Conservation (phyloP, 2,329 filamentous ascomycete genomes). For the Aureobasidium uvarum region DNA sequence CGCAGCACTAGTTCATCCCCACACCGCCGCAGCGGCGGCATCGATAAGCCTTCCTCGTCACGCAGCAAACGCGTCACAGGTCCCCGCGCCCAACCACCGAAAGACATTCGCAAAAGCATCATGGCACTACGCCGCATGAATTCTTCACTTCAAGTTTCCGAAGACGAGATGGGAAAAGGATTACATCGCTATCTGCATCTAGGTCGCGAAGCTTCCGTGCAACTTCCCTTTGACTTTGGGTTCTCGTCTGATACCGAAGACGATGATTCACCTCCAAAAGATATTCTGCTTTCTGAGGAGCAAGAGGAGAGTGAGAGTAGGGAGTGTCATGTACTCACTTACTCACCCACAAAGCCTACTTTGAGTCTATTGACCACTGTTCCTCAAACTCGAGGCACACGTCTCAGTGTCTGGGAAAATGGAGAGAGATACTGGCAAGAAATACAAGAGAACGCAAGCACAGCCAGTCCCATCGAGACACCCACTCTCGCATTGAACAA, state of each 20-base stretch:
- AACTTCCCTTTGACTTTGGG: constrained; percentile 35
- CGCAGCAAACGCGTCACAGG: constrained; percentile 27
- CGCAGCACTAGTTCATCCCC: not conserved
- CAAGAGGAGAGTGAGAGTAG: not conserved
- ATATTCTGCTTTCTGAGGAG: not conserved
- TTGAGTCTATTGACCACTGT: constrained; percentile 11
- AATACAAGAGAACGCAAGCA: not conserved
- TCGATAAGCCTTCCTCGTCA: not conserved
- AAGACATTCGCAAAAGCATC: constrained; percentile 42
- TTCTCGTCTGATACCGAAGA: constrained; percentile 1
- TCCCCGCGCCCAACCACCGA: constrained; percentile 40
- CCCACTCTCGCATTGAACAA: not conserved
- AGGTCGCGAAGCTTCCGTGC: constrained; percentile 41
- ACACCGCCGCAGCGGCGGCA: not conserved
- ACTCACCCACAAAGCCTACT: not conserved
- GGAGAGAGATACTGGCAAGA: constrained; percentile 13
- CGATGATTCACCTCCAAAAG: not conserved
- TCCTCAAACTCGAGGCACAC: not conserved
- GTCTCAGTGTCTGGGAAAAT: not conserved
- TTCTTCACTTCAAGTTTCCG: constrained; percentile 29
- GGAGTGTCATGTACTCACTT: not conserved
- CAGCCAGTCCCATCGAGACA: not conserved
- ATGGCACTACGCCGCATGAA: constrained; percentile 47
- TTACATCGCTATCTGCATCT: constrained; percentile 43
- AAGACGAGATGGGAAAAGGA: constrained; percentile 31